Percentiles rank a stretch among this genome's conserved stretches.
Evolutionary conservation across 2,329 filamentous ascomycete genomes (phyloP).

Genomic region (Talaromyces pinophilus): DNA sequence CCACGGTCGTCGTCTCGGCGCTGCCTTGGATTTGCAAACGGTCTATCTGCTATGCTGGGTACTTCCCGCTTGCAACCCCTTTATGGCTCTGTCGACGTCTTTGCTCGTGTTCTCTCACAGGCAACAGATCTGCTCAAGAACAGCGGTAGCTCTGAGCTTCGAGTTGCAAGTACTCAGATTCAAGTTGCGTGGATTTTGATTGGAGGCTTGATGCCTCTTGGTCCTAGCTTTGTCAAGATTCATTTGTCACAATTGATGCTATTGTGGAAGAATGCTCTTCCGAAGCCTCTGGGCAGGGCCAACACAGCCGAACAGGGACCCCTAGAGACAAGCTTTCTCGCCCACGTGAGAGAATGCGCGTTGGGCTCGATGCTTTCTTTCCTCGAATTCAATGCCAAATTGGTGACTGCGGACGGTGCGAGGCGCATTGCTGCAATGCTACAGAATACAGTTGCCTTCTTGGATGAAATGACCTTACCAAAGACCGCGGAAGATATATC

Average conservation of each 20-base stretch:
- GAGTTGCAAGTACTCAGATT: slow-evolving; percentile 89
- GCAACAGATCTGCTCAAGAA: slow-evolving; percentile 90
- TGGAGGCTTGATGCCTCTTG: slow-evolving; percentile 92
- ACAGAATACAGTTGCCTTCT: slow-evolving; percentile 86
- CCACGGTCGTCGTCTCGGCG: slow-evolving; percentile 76
- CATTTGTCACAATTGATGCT: slow-evolving; percentile 91
- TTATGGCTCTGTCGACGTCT: slow-evolving; percentile 93
- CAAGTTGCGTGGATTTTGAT: slow-evolving; percentile 98
- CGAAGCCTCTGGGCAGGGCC: slow-evolving; percentile 90
- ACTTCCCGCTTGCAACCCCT: slow-evolving; percentile 84
- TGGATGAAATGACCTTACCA: slow-evolving; percentile 79
- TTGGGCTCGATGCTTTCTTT: slow-evolving; percentile 89
- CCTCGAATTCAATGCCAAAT: slow-evolving; percentile 85
- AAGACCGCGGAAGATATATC: slow-evolving; percentile 84
- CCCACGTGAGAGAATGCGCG: slow-evolving; percentile 92
- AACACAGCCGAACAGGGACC: slow-evolving; percentile 80
- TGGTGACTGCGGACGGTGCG: slow-evolving; percentile 90
- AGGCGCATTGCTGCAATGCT: slow-evolving; percentile 92
- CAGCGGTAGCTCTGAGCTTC: slow-evolving; percentile 84
- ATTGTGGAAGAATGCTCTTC: slow-evolving; percentile 95
- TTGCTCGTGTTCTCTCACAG: slow-evolving; percentile 85
- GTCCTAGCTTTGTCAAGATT: slow-evolving; percentile 98
- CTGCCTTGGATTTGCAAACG: slow-evolving; percentile 89
- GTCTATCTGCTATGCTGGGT: slow-evolving; percentile 84
- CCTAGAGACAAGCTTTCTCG: slow-evolving; percentile 86